These are phyloP conservation scores for Phytophthora sojae DNA, from an alignment of 352 stramenopile species.

Conservation along the genomic window DNA sequence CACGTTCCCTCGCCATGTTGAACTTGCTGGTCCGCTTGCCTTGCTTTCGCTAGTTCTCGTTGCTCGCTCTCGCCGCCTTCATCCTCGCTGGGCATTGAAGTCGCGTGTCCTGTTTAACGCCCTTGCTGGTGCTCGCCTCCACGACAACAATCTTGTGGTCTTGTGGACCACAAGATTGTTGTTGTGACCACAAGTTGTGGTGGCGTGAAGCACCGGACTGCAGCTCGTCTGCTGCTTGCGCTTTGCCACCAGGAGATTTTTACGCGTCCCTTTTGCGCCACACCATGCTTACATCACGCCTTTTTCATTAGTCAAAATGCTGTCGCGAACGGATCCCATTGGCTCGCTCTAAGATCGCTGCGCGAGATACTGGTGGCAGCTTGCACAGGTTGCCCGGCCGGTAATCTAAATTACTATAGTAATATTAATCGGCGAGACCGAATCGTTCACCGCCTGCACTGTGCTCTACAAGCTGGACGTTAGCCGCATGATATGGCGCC, in stretches of 20 bases:
- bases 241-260: conserved; percentile 22
- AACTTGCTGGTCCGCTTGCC: background rate
- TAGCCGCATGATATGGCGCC: conserved; percentile 74
- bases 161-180: no score
- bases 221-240: no score
- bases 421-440: conserved; percentile 51
- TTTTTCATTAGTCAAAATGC: conserved; percentile 16
- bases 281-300: background rate
- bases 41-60: no score
- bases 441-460: conserved; percentile 39
- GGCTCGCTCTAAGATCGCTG: conserved; percentile 1
- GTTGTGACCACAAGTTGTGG: no score
- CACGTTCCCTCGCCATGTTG: background rate
- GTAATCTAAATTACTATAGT: no score
- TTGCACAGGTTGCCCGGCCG: background rate
- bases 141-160: background rate
- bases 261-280: conserved; percentile 4
- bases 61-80: background rate
- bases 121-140: background rate
- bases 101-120: background rate
- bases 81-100: background rate
- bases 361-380: conserved; percentile 18
- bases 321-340: background rate
- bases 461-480: conserved; percentile 71
- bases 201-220: background rate